Evolutionary conservation across 148 eudicot species (phyloP), one percentile per base, ranked within the genome.

Genomic region (Fallopia convolvulus): DNA sequence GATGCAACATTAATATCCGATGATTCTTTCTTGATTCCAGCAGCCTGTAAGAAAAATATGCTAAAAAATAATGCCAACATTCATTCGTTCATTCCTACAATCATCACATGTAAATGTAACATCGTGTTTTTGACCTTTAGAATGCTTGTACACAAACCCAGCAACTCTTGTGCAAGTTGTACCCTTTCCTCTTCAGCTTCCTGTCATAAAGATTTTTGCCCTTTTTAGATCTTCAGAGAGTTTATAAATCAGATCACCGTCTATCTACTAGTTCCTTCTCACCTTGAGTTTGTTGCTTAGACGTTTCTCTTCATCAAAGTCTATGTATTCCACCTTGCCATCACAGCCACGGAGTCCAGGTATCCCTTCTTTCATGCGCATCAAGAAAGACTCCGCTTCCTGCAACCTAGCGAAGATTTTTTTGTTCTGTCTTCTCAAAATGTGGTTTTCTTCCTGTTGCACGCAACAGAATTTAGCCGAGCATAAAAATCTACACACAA

Each of bases 391-490:
- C 61, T 91, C 92, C n/a, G 90, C 86, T 30, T 80, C 82, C 33
- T 81, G 74, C 49, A 96, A 83, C 86, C 86, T 90, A 66, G 66
- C 33, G 75, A 83, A 75, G 44, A 91, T 93, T 11, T 91, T 91
- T 47, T 96, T 97, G 77, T 91, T 96, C 79, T 93, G 87, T 72
- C 61, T 70, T 83, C 80, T 91, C 81, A 96, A 79, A 42, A 76
- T 70, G 82, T 88, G 87, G 88, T 96, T 96, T 76, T 96, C 99
- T 78, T 96, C 99, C 99, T 96, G 93, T 83, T 36, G 80, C 76
- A 32, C 11, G n/a, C 5, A 60, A 20, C 15, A 17, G 44, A 33
- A 15, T 66, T 14, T 52, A 12, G 70, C 3, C 32, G 4, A 65
- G 18, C 7, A 10, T 5, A 32, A 56, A 21, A 21, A 8, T 50